Conservation (phyloP, 2,329 filamentous ascomycete species). For the Periconia macrospinosa region DNA sequence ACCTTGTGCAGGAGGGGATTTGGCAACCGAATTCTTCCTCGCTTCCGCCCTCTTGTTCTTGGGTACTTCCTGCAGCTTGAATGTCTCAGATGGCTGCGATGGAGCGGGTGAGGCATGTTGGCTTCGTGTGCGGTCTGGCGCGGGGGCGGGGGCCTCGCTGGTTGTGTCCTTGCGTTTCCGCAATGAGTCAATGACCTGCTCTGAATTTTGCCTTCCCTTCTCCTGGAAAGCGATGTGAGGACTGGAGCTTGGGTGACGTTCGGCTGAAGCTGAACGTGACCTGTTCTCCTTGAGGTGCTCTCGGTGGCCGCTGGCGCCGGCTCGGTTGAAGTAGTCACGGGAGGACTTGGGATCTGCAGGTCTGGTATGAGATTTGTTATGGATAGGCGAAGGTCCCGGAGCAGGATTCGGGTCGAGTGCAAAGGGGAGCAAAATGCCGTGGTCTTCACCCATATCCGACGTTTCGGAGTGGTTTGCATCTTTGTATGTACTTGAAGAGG, state of each 20-base stretch:
- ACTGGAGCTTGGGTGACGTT: slow-evolving; percentile 55
- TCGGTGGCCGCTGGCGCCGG: slow-evolving; percentile 38
- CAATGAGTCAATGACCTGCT: slow-evolving; percentile 60
- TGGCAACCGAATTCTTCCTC: slow-evolving; percentile 50
- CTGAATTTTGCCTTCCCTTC: slow-evolving; percentile 68
- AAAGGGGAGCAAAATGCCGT: slow-evolving; percentile 53
- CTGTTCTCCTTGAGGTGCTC: slow-evolving; percentile 46
- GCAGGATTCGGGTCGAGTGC: slow-evolving; percentile 54
- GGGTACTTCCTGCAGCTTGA: slow-evolving; percentile 80
- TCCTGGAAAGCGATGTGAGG: slow-evolving; percentile 94
- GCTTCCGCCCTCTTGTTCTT: slow-evolving; percentile 60
- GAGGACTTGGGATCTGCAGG: slow-evolving; percentile 28
- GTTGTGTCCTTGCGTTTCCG: slow-evolving; percentile 47
- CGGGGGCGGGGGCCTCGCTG: slow-evolving; percentile 29
- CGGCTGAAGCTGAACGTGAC: slow-evolving; percentile 50
- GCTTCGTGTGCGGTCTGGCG: slow-evolving; percentile 53
- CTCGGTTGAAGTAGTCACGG: slow-evolving; percentile 50
- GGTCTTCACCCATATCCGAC: slow-evolving; percentile 63
- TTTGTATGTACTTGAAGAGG: slow-evolving; percentile 72
- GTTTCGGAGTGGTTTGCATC: slow-evolving; percentile 73
- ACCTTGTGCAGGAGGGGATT: slow-evolving; percentile 41
- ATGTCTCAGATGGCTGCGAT: slow-evolving; percentile 48
- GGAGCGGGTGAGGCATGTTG: slow-evolving; percentile 41
- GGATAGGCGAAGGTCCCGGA: slow-evolving; percentile 43
- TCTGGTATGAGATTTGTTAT: slow-evolving; percentile 25